These are phyloP conservation scores for Gastrolobium bilobum DNA, from an alignment of 306 rosid genomes.

Conservation along the genomic window DNA sequence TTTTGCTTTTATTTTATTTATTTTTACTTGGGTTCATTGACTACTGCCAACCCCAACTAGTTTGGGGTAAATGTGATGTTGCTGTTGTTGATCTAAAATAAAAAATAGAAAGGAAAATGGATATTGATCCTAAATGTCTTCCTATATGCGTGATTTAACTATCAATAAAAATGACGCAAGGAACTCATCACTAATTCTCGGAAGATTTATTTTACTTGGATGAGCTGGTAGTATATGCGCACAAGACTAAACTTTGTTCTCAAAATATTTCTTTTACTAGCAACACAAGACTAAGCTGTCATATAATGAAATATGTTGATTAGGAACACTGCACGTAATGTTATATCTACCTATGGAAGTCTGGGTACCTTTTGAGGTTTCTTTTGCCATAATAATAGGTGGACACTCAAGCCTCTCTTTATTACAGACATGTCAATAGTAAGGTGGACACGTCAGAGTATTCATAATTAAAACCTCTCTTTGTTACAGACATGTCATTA, in stretches of 20 bases:
- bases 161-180: neutral
- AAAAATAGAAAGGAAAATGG: neutral
- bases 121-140: neutral
- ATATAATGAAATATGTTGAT: neutral
- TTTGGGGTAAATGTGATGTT: no score
- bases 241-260: neutral
- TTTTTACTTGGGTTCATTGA: no score
- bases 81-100: neutral
- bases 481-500: no score
- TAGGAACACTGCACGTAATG: neutral
- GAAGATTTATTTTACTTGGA: constrained; percentile 1
- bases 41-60: no score
- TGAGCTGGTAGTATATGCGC: neutral
- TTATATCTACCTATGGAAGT: constrained; percentile 21
- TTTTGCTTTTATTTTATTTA: no score
- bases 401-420: neutral
- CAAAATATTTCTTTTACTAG: neutral
- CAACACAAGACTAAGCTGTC: neutral
- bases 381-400: neutral
- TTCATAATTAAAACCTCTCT: neutral
- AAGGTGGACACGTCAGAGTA: no score
- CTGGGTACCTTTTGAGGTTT: neutral
- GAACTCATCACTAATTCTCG: constrained; percentile 12
- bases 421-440: no score
- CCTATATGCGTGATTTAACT: constrained; percentile 22